phyloP scores from a whole-genome alignment of 345 rosid species.

The Microcos paniculata region DNA sequence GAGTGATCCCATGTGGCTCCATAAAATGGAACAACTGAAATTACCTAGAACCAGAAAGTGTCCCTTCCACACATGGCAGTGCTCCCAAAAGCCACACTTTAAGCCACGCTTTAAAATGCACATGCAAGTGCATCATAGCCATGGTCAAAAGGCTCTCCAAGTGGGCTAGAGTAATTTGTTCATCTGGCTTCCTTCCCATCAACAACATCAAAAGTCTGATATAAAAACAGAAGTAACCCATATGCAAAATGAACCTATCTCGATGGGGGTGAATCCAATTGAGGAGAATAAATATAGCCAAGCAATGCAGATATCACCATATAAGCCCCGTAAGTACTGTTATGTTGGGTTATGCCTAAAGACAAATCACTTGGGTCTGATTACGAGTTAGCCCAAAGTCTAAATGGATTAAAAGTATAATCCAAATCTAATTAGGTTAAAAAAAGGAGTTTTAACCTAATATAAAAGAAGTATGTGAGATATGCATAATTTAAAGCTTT shows the following conservation, averaged over 20 bases:
- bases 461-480: no score
- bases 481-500: no score
- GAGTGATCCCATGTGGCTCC: constrained; percentile 97
- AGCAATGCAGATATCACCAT: no score
- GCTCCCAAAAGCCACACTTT: constrained; percentile 84
- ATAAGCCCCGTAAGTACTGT: no score
- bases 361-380: no score
- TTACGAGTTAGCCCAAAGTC: no score
- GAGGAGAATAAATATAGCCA: constrained; percentile 88
- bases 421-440: no score
- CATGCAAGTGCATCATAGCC: constrained; percentile 99
- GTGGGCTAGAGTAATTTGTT: constrained; percentile 83
- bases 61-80: constrained; percentile 94
- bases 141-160: constrained; percentile 95
- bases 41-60: constrained; percentile 91
- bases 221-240: constrained; percentile 86
- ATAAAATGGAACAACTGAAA: constrained; percentile 91
- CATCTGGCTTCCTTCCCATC: constrained; percentile 99
- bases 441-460: no score
- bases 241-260: constrained; percentile 95
- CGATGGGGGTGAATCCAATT: constrained; percentile 84
- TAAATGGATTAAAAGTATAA: no score
- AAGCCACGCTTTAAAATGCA: constrained; percentile 42
- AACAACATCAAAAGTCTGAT: constrained; percentile 99
- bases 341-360: no score